Evolutionary conservation across 140 eudicot species (phyloP).

Genomic region (Anethum foeniculum): DNA sequence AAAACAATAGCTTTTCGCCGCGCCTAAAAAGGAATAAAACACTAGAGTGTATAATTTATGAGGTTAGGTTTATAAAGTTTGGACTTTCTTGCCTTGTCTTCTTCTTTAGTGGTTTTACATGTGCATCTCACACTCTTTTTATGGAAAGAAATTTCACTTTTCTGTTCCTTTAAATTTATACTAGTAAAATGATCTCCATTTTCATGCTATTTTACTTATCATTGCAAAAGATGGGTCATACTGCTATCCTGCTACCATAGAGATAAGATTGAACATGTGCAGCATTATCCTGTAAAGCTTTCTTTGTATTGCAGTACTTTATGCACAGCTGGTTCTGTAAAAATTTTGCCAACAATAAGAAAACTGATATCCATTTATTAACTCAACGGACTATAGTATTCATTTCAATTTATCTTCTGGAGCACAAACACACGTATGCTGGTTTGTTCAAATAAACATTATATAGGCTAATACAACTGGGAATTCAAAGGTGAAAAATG

Average conservation of each 20-base stretch:
- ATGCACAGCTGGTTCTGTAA: neutral
- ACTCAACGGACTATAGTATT: too few relatives aligned
- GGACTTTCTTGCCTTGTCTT: neutral
- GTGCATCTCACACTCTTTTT: neutral
- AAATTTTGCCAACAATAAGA: too few relatives aligned
- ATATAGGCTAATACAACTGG: conserved; percentile 74
- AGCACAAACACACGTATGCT: neutral
- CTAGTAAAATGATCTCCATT: neutral
- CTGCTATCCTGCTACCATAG: neutral
- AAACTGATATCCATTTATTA: too few relatives aligned
- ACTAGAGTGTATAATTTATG: neutral
- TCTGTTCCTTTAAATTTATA: neutral
- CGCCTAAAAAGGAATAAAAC: neutral
- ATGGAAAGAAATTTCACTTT: neutral
- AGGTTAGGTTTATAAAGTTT: neutral
- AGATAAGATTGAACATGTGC: neutral
- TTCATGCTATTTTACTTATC: neutral
- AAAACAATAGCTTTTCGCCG: neutral
- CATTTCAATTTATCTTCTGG: neutral
- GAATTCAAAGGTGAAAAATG: conserved; percentile 68
- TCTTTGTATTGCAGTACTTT: too few relatives aligned
- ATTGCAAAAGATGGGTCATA: neutral
- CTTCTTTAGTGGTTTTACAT: neutral
- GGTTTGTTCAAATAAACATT: too few relatives aligned
- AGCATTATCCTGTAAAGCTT: too few relatives aligned